Evolutionary conservation across 2,329 filamentous ascomycete species (phyloP), one percentile per base, ranked within the genome.

Genomic region (Grosmannia penicillata): DNA sequence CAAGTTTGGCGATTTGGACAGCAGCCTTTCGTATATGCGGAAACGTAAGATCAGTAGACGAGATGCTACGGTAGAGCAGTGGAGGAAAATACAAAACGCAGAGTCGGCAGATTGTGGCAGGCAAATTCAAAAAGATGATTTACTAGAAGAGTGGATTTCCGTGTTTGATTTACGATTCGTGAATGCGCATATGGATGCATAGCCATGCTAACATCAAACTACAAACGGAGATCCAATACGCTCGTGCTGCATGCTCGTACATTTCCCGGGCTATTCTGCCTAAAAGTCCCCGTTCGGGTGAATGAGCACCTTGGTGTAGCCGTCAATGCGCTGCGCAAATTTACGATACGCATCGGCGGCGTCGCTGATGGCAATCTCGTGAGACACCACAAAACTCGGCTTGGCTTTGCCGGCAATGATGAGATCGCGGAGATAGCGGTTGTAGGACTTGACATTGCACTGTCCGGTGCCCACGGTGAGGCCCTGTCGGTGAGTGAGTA

Each of bases 371-470:
- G n/a, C 8, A 29, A 38, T 31, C 23, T 38, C 36, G n/a, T 25
- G 22, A 11, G 36, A 38, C 9, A 38, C 21, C 13, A 38, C 36
- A 27, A 38, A 38, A 10, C 36, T 38, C 14, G 36, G 36, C 36
- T 38, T 38, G 4, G 25, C 18, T 24, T 28, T 21, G 2, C 37
- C 37, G 26, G 30, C 5, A 21, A 33, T 28, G 17, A 38, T 33
- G 9, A 33, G 22, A n/a, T 38, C 31, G 3, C 28, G 30, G 14
- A 32, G 22, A n/a, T 22, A 38, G 10, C 36, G 29, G 18, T 26
- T 33, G 30, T 22, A 38, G 3, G 36, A 19, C 13, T 33, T 26
- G 15, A 32, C 36, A 21, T 32, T 27, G 29, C 22, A 33, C 15
- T 19, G 36, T 27, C 22, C 21, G 6, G 17, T 26, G 13, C 17